phyloP scores from a whole-genome alignment of 345 rosid genomes.

The Pelargonium nanum region DNA sequence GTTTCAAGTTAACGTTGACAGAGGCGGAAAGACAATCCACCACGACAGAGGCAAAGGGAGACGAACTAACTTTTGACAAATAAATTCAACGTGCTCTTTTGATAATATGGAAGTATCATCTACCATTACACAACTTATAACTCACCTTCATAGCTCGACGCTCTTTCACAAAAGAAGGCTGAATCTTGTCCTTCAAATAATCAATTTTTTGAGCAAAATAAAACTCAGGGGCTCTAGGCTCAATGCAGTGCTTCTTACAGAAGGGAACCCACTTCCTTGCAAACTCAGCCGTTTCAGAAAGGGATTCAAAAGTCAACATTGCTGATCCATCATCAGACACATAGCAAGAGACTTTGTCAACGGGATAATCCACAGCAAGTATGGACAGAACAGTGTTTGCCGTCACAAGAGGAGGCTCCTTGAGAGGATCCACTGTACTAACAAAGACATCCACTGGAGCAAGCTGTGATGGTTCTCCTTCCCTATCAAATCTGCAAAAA shows the following conservation, averaged over 20 bases:
- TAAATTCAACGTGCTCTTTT: too few species aligned
- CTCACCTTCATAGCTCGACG: conserved; percentile 95
- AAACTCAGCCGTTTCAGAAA: conserved; percentile 97
- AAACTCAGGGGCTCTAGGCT: conserved; percentile 98
- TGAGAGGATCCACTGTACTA: conserved; percentile 99
- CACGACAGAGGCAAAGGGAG: too few species aligned
- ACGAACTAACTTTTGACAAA: too few species aligned
- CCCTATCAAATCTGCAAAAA: conserved; percentile 74
- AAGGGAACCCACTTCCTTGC: conserved; percentile 99
- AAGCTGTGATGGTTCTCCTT: conserved; percentile 93
- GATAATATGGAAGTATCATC: background rate
- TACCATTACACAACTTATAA: background rate
- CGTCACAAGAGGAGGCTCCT: conserved; percentile 94
- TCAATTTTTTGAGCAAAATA: conserved; percentile 98
- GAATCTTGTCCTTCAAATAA: conserved; percentile 94
- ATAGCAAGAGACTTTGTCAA: conserved; percentile 97
- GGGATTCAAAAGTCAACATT: conserved; percentile 95
- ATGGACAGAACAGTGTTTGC: conserved; percentile 98
- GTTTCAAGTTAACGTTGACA: too few species aligned
- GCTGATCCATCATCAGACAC: conserved; percentile 99
- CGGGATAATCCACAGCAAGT: conserved; percentile 96
- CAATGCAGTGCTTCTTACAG: conserved; percentile 94
- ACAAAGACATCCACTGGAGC: conserved; percentile 95
- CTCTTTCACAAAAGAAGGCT: conserved; percentile 97
- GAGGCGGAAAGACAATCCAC: too few species aligned